Evolutionary conservation across 2,329 filamentous ascomycete genomes (phyloP), one percentile per base, ranked within the genome.

Genomic region (Juglanconis oblonga): DNA sequence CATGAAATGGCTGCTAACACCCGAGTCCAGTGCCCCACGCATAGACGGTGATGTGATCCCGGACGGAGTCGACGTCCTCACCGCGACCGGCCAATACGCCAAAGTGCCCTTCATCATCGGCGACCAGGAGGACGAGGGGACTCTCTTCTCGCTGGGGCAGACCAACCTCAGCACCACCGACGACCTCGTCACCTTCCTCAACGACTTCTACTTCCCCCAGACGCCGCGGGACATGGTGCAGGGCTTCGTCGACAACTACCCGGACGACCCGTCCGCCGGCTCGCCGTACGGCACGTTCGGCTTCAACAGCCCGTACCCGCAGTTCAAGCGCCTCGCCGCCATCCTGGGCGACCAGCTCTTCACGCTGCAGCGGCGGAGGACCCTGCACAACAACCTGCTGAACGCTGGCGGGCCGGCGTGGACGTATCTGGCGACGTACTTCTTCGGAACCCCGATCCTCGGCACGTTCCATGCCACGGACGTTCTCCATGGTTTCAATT

Each of bases 51-150:
- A 65, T 5, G 74, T 77, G 11, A 74, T 88, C 17, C 79, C 82
- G 0, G 71, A 74, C 2, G 83, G 80, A 0, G 81, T 84, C 0
- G 85, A 88, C 10, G 55, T 75, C 1, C 71, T 85, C 1, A 69
- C 78, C 7, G 55, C 64, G 11, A 64, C 70, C 0, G 82, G 83
- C 17, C 77, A 77, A 62, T 87, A 84, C 63, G 79, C 83, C 32
- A 76, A 76, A 29, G 82, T 89, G 0, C 86, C 87, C 3, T 80
- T 88, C 68, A 87, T 89, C 57, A 75, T 85, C 35, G 86, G 87
- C 45, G 78, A 86, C 66, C 82, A 86, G 70, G 84, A 88, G 74
- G 86, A 89, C 67, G 87, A 89, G 69, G 85, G 85, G 7, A 87
- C 86, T 0, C 70, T 89, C 4, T 88, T 89, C 69, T 77, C 82